Percentiles rank a stretch among this genome's conserved stretches.
phyloP scores from a whole-genome alignment of 106 monocot species.

The Gastrodia elata region DNA sequence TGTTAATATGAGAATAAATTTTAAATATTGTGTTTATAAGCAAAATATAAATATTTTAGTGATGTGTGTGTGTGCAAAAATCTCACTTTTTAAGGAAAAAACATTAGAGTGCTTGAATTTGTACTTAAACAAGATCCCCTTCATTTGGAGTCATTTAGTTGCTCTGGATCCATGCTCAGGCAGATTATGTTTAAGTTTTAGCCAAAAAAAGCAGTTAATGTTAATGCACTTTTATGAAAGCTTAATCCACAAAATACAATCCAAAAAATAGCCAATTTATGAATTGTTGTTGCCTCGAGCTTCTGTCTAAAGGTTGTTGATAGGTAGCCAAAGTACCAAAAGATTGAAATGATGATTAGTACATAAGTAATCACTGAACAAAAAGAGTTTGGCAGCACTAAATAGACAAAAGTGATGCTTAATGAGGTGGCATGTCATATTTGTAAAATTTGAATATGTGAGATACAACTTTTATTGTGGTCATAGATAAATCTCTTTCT shows the following conservation, averaged over 20 bases:
- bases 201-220: not conserved
- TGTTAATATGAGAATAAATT: too few species aligned
- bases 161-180: not conserved
- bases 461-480: too few species aligned
- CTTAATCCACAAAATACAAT: not conserved
- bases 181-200: not conserved
- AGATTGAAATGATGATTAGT: not conserved
- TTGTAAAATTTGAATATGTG: too few species aligned
- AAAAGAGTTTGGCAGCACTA: too few species aligned
- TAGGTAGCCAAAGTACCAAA: not conserved
- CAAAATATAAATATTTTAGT: too few species aligned
- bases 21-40: too few species aligned
- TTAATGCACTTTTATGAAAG: not conserved
- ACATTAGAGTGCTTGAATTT: not conserved
- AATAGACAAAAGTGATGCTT: too few species aligned
- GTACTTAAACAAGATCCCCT: not conserved
- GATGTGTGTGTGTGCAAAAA: too few species aligned
- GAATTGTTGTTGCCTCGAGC: not conserved
- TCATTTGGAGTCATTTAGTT: not conserved
- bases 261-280: not conserved
- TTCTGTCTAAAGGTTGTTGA: not conserved
- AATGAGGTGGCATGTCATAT: too few species aligned
- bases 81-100: not conserved
- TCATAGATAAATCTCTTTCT: too few species aligned
- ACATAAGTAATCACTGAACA: too few species aligned